Percentiles rank a stretch among this genome's conserved stretches.
phyloP scores from a whole-genome alignment of 768 basidiomycete species.

The Trametopsis cervina region DNA sequence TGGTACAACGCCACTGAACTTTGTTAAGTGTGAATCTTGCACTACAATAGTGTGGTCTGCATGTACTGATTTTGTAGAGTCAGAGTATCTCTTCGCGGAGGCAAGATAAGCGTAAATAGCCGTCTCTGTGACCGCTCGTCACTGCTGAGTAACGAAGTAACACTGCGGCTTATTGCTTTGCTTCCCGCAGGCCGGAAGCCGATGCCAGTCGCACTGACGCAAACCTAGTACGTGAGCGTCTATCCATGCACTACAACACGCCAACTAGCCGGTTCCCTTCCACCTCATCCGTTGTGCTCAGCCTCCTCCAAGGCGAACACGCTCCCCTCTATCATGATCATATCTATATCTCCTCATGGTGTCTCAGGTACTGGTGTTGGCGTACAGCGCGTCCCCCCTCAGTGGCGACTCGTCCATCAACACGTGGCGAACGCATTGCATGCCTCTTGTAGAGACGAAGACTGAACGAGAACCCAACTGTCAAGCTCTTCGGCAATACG shows the following conservation, averaged over 20 bases:
- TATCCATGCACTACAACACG: neutral
- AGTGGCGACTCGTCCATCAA: neutral
- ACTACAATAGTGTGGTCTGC: neutral
- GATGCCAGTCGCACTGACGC: neutral
- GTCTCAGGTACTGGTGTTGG: neutral
- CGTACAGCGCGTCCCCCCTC: too few relatives aligned
- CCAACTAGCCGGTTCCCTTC: neutral
- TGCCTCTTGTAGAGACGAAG: neutral
- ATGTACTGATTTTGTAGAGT: neutral
- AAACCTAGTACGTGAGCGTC: neutral
- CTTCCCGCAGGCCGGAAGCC: neutral
- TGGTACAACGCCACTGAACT: neutral
- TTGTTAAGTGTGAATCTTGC: too few relatives aligned
- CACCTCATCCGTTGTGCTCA: neutral
- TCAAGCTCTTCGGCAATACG: too few relatives aligned
- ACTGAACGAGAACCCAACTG: neutral
- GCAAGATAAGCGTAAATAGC: neutral
- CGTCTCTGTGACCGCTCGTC: neutral
- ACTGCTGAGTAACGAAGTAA: neutral
- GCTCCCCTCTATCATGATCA: neutral
- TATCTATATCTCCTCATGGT: neutral
- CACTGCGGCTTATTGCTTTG: neutral
- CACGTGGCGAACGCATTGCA: constrained; percentile 7
- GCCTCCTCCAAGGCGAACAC: neutral
- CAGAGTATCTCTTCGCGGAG: neutral